Evolutionary conservation across 257 asterid species (phyloP).

Genomic region (Mitragyna speciosa): DNA sequence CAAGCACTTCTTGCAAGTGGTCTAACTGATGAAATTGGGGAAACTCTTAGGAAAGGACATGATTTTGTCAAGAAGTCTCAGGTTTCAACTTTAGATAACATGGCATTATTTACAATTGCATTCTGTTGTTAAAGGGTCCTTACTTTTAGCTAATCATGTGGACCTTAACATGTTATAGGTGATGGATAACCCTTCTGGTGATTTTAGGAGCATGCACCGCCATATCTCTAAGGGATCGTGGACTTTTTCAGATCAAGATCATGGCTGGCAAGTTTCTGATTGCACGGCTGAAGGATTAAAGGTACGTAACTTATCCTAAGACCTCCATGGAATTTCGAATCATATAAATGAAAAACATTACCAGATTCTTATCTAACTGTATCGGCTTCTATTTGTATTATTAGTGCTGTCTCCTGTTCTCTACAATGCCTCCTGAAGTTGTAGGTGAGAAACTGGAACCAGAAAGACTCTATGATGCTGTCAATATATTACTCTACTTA

Average conservation of each 20-base stretch:
- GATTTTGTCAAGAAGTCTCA: constrained; percentile 73
- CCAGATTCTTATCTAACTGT: neutral
- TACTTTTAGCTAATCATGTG: neutral
- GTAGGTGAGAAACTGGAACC: constrained; percentile 74
- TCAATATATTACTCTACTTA: constrained; percentile 62
- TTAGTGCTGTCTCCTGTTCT: constrained; percentile 79
- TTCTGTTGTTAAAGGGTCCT: neutral
- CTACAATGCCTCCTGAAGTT: constrained; percentile 73
- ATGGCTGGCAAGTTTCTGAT: constrained; percentile 98
- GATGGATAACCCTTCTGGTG: constrained; percentile 76
- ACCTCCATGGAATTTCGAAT: neutral
- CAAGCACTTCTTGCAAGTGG: constrained; percentile 75
- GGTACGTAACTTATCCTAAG: constrained; percentile 34
- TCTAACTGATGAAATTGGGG: constrained; percentile 57
- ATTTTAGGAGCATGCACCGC: constrained; percentile 71
- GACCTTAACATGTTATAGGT: constrained; percentile 47
- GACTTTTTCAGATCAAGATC: constrained; percentile 97
- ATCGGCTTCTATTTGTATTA: neutral
- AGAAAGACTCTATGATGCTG: constrained; percentile 63
- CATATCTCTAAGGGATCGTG: constrained; percentile 90
- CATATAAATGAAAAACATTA: neutral
- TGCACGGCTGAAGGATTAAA: constrained; percentile 93
- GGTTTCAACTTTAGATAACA: constrained; percentile 34
- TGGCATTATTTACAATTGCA: neutral
- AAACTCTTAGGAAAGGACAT: constrained; percentile 68